A percentile compares a stretch with the other conserved stretches of the same genome.
phyloP scores from a whole-genome alignment of 768 basidiomycete genomes.

The Atractiella rhizophila region DNA sequence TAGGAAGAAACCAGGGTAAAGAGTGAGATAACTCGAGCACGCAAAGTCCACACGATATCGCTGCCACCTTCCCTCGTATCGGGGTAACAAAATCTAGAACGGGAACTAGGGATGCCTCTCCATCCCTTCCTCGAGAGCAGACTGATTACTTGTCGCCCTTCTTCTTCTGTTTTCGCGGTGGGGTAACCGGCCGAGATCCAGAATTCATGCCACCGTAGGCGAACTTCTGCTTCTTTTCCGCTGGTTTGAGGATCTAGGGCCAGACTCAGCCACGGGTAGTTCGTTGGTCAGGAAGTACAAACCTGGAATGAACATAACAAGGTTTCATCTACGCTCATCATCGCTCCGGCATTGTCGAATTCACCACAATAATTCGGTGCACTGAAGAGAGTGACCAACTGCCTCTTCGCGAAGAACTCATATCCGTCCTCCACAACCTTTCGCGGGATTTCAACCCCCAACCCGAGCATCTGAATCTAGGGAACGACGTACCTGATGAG shows the following conservation, averaged over 20 bases:
- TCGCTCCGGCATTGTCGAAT: constrained; percentile 97
- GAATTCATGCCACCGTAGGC: constrained; percentile 41
- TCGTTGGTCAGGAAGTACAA: neutral
- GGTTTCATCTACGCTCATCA: constrained; percentile 99
- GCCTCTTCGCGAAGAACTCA: constrained; percentile 94
- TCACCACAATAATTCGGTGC: constrained; percentile 88
- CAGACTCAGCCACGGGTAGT: constrained; percentile 1
- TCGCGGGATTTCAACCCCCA: too few species aligned
- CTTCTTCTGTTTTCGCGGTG: constrained; percentile 94
- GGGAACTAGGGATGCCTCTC: too few species aligned
- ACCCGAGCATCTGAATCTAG: too few species aligned
- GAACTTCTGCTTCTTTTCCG: constrained; percentile 83
- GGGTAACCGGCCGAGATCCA: constrained; percentile 58
- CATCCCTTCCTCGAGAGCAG: too few species aligned
- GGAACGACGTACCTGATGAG: constrained; percentile 99
- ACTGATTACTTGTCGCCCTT: constrained; percentile 51
- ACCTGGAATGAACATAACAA: constrained; percentile 95
- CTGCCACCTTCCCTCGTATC: too few species aligned
- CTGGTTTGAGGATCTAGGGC: constrained; percentile 77
- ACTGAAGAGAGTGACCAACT: constrained; percentile 86
- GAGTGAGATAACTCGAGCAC: too few species aligned
- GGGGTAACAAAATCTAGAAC: too few species aligned
- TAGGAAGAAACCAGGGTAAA: too few species aligned
- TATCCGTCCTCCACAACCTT: constrained; percentile 98
- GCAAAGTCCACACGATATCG: too few species aligned